Evolutionary conservation across 305 asterid genomes (phyloP), one percentile per base, ranked within the genome.

Genomic region (Solanum hybrid): DNA sequence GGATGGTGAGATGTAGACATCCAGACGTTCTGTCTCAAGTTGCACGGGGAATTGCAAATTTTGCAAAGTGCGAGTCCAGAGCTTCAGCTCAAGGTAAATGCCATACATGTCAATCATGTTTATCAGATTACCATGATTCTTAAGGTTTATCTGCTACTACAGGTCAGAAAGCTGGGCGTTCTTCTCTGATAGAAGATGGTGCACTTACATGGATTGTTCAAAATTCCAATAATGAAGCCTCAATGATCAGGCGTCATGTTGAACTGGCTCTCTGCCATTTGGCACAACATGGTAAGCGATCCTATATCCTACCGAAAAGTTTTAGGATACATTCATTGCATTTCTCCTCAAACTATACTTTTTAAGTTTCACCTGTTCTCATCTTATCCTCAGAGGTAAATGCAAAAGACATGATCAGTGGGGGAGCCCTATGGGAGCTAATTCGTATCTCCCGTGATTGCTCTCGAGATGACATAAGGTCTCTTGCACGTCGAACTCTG

Each of bases 381-480:
- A 37, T 36, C 88, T n/a, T 89, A n/a, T 35, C 79, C 77, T 77
- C 98, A 97, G 99, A 98, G 94, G 91, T 91, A 34, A 98, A 98
- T 91, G 98, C 98, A 16, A 96, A 90, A 86, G 98, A 96, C 89
- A 92, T 98, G 95, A 94, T 97, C 78, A 93, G 92, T 79, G 99
- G 98, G 87, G 99, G 99, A 77, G 99, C 99, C 56, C 96, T 98
- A 27, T 95, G 99, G 99, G 99, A 98, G 96, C 97, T 98, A 35
- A 97, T 95, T 64, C 99, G 99, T 69, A 97, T 98, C 88, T 95
- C 98, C 14, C 97, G 97, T n/a, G 99, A 98, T 91, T 97, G 99
- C 89, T 91, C 99, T 60, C 94, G 99, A 75, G 99, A 98, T 79
- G 99, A 98, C 92, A 96, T 98, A 90, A 94, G 93, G 91, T 86